Evolutionary conservation across 2,329 filamentous ascomycete species (phyloP).

Genomic region (Xylaria sp.): DNA sequence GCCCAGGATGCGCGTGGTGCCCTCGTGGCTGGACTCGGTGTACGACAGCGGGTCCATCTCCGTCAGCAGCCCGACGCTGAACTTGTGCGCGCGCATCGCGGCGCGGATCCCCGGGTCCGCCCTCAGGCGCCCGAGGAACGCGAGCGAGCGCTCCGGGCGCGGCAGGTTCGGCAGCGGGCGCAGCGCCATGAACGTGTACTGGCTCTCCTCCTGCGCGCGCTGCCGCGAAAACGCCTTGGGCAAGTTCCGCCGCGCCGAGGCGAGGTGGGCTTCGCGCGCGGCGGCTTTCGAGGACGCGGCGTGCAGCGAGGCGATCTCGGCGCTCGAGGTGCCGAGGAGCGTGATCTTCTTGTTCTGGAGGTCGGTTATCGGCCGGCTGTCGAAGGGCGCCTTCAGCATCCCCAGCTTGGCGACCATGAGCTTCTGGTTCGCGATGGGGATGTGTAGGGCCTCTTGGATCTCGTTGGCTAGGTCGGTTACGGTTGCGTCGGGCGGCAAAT

Average conservation of each 20-base stretch:
- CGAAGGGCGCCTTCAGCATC: constrained; percentile 72
- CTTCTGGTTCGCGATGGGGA: constrained; percentile 74
- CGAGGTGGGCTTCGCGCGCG: constrained; percentile 58
- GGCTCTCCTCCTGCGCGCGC: constrained; percentile 64
- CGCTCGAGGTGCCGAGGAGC: constrained; percentile 71
- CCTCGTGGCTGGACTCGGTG: constrained; percentile 77
- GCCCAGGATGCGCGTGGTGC: constrained; percentile 80
- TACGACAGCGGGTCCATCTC: constrained; percentile 94
- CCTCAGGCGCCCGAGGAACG: constrained; percentile 79
- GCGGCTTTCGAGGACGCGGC: constrained; percentile 61
- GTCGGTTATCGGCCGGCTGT: constrained; percentile 60
- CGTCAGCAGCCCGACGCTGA: constrained; percentile 85
- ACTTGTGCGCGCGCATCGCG: constrained; percentile 85
- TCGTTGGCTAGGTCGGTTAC: constrained; percentile 69
- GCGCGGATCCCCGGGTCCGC: constrained; percentile 87
- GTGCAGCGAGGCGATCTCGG: constrained; percentile 68
- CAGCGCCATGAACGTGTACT: constrained; percentile 85
- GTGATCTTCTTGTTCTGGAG: constrained; percentile 70
- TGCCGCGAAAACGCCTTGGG: constrained; percentile 46
- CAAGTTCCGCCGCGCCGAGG: constrained; percentile 48
- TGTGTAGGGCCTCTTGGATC: constrained; percentile 66
- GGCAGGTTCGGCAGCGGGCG: constrained; percentile 82
- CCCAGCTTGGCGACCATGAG: constrained; percentile 73
- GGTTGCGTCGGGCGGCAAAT: constrained; percentile 59
- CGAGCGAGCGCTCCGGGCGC: constrained; percentile 74